phyloP scores from a whole-genome alignment of 441 rosid species.

The Erysimum cheiri region DNA sequence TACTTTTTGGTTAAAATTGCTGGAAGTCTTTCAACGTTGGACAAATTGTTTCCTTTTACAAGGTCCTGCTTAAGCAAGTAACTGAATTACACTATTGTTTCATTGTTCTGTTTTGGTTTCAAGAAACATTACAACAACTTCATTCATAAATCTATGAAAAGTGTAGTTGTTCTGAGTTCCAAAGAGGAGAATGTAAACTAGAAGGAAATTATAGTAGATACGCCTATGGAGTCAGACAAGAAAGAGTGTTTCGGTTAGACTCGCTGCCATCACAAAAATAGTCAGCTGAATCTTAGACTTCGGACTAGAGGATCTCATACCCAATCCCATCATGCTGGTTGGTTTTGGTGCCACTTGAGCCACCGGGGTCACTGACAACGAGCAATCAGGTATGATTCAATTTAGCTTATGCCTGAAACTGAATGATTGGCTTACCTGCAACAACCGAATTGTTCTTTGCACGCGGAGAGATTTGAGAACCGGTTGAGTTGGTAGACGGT shows the following conservation, averaged over 20 bases:
- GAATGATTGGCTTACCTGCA: constrained; percentile 52
- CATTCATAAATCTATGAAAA: not conserved
- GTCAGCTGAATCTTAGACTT: constrained; percentile 39
- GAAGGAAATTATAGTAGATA: not conserved
- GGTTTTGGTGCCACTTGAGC: constrained; percentile 54
- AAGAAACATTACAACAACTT: constrained; percentile 1
- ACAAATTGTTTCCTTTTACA: constrained; percentile 76
- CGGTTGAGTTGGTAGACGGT: constrained; percentile 45
- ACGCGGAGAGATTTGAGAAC: constrained; percentile 56
- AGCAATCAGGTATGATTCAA: not conserved
- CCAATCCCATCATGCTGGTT: constrained; percentile 49
- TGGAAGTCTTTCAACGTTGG: constrained; percentile 62
- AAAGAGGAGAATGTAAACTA: not conserved
- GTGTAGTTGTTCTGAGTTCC: not conserved
- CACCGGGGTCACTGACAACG: constrained; percentile 23
- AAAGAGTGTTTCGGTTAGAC: constrained; percentile 36
- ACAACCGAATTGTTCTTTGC: constrained; percentile 47
- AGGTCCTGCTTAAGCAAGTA: constrained; percentile 86
- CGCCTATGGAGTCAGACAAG: constrained; percentile 12
- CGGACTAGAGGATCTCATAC: constrained; percentile 42
- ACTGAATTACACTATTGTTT: not conserved
- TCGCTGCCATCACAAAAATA: constrained; percentile 37
- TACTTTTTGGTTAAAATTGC: constrained; percentile 32
- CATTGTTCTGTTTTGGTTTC: constrained; percentile 11
- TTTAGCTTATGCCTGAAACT: constrained; percentile 5